Base-by-base conservation (phyloP, 1,284 basidiomycete species). In the Cystobasidium slooffiae region DNA sequence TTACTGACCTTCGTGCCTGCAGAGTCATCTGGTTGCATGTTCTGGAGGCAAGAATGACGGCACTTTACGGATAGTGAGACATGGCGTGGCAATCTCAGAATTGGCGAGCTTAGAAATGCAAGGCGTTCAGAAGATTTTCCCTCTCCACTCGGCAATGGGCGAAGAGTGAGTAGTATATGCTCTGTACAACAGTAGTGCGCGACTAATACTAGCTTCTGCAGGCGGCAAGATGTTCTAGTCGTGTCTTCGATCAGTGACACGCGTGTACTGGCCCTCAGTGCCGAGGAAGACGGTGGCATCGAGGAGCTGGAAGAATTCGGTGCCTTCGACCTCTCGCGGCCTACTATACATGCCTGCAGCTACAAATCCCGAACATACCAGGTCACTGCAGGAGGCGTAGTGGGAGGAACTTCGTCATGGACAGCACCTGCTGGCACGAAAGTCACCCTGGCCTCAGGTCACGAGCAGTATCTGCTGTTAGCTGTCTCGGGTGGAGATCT, bases 21-120 rank as follows among this genome's bases (percentile, higher is more conserved):
- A 92, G 89, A 87, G 87, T 14, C 89, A 94, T 80, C 87, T 97
- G 59, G 88, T 98, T 3, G 91, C 94, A 0, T 94, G 93, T 77
- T 96, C 94, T 1, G 96, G 96, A 1, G 90, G 89, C 0, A 87
- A 87, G 20, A 93, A 89, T 75, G 88, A 88, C 0, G 94, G 95
- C 7, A 90, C 90, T 10, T 81, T 99, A 9, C 89, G 92, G 49
- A 83, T 95, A 37, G 87, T 98, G 9, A 86, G 92, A 74, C 93
- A 89, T 76, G 95, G 95, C 2, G 93, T 93, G 0, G 91, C 93
- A 70, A 88, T 96, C 78, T 86, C 88, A 67, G 89, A 91, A 77
- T 78, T 88, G 6, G 88, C 89, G 0, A 82, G 82, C 31, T 79
- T 93, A 6, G 86, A 88, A 0, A 77, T 93, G 39, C 80, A 84